Evolutionary conservation across 805 yeast species (phyloP).

Genomic region (Yarrowia sp.): DNA sequence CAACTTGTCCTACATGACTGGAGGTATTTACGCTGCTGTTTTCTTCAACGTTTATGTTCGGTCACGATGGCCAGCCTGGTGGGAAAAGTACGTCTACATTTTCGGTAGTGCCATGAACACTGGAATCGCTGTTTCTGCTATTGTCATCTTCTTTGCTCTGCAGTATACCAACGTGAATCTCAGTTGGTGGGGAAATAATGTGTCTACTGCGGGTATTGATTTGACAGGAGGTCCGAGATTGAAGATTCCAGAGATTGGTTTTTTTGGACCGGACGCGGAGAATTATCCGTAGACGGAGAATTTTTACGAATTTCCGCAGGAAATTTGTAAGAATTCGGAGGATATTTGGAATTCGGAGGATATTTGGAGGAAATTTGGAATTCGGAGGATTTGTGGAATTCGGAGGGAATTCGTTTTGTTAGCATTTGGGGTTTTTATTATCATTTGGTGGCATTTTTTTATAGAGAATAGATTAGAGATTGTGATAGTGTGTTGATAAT

Average conservation of each 20-base stretch:
- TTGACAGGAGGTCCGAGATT: neutral
- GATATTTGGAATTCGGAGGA: too few relatives aligned
- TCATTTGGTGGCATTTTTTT: too few relatives aligned
- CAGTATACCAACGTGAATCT: slow-evolving; percentile 38
- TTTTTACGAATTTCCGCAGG: too few relatives aligned
- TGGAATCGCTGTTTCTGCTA: slow-evolving; percentile 49
- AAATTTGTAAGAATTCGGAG: too few relatives aligned
- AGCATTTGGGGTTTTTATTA: too few relatives aligned
- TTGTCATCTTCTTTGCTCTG: slow-evolving; percentile 45
- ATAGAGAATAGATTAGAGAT: too few relatives aligned
- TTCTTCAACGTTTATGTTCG: slow-evolving; percentile 47
- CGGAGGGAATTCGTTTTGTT: too few relatives aligned
- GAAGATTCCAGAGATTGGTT: slow-evolving; percentile 29
- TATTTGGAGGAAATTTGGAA: too few relatives aligned
- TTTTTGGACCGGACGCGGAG: slow-evolving; percentile 36
- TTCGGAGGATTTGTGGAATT: too few relatives aligned
- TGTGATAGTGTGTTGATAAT: too few relatives aligned
- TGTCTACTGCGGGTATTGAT: slow-evolving; percentile 8
- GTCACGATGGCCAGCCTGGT: slow-evolving; percentile 46
- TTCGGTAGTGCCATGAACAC: slow-evolving; percentile 48
- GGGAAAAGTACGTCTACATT: slow-evolving; percentile 53
- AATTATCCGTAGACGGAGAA: slow-evolving; percentile 27
- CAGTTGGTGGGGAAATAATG: slow-evolving; percentile 52
- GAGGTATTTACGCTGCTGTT: slow-evolving; percentile 44
- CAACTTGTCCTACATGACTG: slow-evolving; percentile 42